These are phyloP conservation scores for Penicillium parvum DNA, from an alignment of 495 filamentous ascomycete species.

Conservation along the genomic window DNA sequence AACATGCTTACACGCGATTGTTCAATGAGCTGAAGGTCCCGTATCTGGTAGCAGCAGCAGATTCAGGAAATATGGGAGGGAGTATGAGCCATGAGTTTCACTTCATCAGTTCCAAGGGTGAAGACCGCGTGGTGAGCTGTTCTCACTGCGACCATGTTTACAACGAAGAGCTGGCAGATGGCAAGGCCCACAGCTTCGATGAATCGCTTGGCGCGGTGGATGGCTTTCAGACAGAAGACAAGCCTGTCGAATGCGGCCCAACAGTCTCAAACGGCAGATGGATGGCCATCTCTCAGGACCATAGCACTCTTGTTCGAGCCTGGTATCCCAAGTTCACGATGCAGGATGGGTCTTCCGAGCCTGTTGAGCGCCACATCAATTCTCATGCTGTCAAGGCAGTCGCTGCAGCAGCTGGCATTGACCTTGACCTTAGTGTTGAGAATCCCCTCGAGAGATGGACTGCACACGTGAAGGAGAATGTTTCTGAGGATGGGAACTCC, in stretches of 20 bases:
- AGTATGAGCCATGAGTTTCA: constrained; percentile 93
- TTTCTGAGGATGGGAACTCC: constrained; percentile 19
- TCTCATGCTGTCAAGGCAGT: constrained; percentile 64
- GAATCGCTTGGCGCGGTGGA: constrained; percentile 10
- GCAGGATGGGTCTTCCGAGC: constrained; percentile 28
- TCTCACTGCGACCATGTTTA: constrained; percentile 66
- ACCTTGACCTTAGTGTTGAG: constrained; percentile 67
- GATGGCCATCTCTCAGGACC: constrained; percentile 67
- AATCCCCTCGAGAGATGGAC: constrained; percentile 56
- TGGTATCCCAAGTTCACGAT: constrained; percentile 54
- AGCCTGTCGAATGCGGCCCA: constrained; percentile 16
- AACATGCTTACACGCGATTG: constrained; percentile 62
- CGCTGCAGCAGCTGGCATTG: constrained; percentile 51
- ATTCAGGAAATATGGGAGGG: constrained; percentile 94
- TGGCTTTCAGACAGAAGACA: constrained; percentile 33
- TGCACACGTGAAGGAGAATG: constrained; percentile 33
- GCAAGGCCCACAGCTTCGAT: constrained; percentile 23
- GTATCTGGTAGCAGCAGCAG: constrained; percentile 78
- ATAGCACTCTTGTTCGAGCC: constrained; percentile 59
- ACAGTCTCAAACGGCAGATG: constrained; percentile 49
- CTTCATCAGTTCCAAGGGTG: constrained; percentile 72
- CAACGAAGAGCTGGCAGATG: constrained; percentile 77
- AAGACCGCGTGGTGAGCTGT: constrained; percentile 81
- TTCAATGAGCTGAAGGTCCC: constrained; percentile 83
- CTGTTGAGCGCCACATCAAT: constrained; percentile 56